A percentile compares a stretch with the other conserved stretches of the same genome.
These are phyloP conservation scores for Colletotrichum sp. DNA, from an alignment of 2,329 filamentous ascomycete genomes.

Conservation along the genomic window DNA sequence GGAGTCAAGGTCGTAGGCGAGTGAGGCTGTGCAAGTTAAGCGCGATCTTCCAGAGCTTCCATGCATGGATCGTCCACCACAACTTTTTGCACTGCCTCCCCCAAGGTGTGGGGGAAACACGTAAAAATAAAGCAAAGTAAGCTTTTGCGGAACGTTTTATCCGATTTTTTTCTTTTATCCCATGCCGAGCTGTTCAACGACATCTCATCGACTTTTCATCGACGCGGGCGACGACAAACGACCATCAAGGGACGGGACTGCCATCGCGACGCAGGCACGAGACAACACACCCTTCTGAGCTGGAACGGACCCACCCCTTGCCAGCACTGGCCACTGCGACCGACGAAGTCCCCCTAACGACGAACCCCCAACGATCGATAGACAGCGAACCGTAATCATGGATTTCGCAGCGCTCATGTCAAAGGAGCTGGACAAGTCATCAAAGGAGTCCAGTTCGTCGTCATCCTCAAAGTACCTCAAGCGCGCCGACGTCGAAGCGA, in stretches of 20 bases:
- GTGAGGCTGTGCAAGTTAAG: conserved; percentile 23
- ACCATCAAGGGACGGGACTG: neutral
- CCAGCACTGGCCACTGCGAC: neutral
- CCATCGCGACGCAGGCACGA: neutral
- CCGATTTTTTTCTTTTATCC: neutral
- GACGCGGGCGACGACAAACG: neutral
- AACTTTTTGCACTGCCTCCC: conserved; percentile 1
- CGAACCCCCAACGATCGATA: neutral
- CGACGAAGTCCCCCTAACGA: neutral
- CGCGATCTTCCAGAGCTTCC: conserved; percentile 20
- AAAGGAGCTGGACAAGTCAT: conserved; percentile 85
- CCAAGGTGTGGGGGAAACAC: conserved; percentile 11
- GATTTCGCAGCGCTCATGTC: conserved; percentile 95
- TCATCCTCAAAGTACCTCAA: conserved; percentile 78
- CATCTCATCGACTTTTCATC: neutral
- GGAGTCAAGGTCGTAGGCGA: conserved; percentile 22
- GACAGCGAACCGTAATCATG: conserved; percentile 59
- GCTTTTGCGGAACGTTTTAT: conserved; percentile 14
- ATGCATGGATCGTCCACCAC: conserved; percentile 21
- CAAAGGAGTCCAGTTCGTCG: conserved; percentile 51
- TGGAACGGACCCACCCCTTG: neutral
- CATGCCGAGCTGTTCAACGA: neutral
- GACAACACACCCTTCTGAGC: neutral
- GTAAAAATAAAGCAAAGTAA: conserved; percentile 1
- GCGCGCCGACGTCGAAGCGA: conserved; percentile 84